Percentiles rank a stretch among this genome's conserved stretches.
Evolutionary conservation across 345 rosid species (phyloP).

Genomic region (Acer yangbiense): DNA sequence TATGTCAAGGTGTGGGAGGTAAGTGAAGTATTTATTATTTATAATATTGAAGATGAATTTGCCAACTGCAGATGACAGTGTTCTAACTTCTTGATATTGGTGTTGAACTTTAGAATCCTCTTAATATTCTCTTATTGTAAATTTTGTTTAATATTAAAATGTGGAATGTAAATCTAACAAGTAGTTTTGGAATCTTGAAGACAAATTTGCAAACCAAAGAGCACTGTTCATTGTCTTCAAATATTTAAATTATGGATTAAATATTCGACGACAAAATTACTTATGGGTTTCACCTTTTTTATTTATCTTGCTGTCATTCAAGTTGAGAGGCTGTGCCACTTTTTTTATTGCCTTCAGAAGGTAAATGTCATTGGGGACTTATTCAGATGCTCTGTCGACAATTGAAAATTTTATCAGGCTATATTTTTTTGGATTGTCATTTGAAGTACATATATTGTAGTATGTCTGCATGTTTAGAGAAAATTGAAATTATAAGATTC

Average conservation of each 20-base stretch:
- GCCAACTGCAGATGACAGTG: neutral
- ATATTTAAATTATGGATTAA: neutral
- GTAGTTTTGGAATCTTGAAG: neutral
- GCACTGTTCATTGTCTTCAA: neutral
- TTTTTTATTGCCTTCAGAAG: neutral
- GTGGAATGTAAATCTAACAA: neutral
- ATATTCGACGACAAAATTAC: no score
- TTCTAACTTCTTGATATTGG: neutral
- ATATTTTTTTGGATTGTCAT: neutral
- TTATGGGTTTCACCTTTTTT: neutral
- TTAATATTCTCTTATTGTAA: neutral
- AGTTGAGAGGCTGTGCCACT: neutral
- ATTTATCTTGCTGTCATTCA: neutral
- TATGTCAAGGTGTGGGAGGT: conserved; percentile 98
- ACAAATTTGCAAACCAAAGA: neutral
- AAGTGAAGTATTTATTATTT: conserved; percentile 21
- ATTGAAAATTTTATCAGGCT: neutral
- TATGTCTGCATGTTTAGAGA: neutral
- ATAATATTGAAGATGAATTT: conserved; percentile 16
- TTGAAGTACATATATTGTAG: neutral
- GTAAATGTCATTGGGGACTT: neutral
- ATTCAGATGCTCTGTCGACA: neutral
- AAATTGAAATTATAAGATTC: neutral
- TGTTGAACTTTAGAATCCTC: neutral
- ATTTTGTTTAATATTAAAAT: neutral